These are phyloP conservation scores for Pseudocercospora fijiensis DNA, from an alignment of 2,329 filamentous ascomycete species.

Conservation along the genomic window DNA sequence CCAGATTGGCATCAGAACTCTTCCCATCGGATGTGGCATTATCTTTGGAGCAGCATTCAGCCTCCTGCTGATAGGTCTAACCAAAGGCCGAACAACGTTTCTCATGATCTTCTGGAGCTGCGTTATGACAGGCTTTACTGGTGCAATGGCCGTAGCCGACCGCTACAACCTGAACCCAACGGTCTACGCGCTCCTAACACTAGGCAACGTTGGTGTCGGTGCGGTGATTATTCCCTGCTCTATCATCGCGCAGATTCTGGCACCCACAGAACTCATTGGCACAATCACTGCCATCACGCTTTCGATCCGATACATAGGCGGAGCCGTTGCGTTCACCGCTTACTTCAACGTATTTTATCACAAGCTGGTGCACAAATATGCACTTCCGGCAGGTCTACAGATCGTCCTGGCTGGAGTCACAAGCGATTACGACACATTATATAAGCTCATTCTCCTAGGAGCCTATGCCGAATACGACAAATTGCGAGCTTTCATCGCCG, in stretches of 20 bases:
- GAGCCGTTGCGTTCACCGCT: slow-evolving; percentile 52
- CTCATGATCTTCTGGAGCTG: slow-evolving; percentile 60
- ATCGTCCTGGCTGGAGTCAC: slow-evolving; percentile 15
- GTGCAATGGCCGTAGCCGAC: slow-evolving; percentile 30
- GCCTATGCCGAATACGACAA: slow-evolving; percentile 21
- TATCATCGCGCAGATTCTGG: slow-evolving; percentile 66
- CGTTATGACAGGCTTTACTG: slow-evolving; percentile 62
- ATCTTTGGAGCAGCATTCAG: slow-evolving; percentile 60
- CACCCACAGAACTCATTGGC: slow-evolving; percentile 66
- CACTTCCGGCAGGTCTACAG: slow-evolving; percentile 10
- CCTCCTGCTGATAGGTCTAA: slow-evolving; percentile 58
- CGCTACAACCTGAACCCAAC: slow-evolving; percentile 26
- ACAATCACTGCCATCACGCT: slow-evolving; percentile 67
- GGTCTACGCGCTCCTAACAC: slow-evolving; percentile 51
- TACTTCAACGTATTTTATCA: slow-evolving; percentile 55
- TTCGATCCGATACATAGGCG: slow-evolving; percentile 65
- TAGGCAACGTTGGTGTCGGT: slow-evolving; percentile 65
- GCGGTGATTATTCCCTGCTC: slow-evolving; percentile 66
- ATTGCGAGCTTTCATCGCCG: slow-evolving; percentile 16
- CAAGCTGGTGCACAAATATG: slow-evolving; percentile 32
- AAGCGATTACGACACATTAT: slow-evolving; percentile 17
- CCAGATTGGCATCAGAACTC: slow-evolving; percentile 60
- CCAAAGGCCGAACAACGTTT: slow-evolving; percentile 58
- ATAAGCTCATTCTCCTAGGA: slow-evolving; percentile 20
- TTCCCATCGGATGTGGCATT: slow-evolving; percentile 65